Percentiles rank a stretch among this genome's conserved stretches.
These are phyloP conservation scores for Trametes versicolor DNA, from an alignment of 1,284 basidiomycete genomes.

Conservation along the genomic window DNA sequence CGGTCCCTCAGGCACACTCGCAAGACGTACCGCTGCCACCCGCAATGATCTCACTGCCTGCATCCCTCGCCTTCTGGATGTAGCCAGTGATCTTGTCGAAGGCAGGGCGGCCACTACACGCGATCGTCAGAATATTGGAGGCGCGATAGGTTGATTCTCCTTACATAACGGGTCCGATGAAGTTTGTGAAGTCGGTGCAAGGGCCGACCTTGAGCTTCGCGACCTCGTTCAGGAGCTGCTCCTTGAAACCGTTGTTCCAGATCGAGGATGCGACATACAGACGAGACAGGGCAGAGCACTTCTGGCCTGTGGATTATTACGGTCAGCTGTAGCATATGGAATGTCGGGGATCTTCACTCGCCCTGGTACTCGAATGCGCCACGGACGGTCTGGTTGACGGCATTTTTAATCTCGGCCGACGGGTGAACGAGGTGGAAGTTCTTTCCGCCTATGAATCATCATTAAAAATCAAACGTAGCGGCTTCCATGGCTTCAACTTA, in stretches of 20 bases:
- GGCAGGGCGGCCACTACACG: conserved; percentile 74
- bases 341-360: conserved; percentile 35
- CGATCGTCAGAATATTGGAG: background rate
- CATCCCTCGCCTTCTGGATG: conserved; percentile 89
- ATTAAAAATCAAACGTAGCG: background rate
- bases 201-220: conserved; percentile 89
- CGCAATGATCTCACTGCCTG: conserved; percentile 88
- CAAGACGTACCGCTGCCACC: conserved; percentile 77
- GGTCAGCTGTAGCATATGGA: background rate
- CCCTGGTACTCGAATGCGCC: conserved; percentile 98
- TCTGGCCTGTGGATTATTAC: conserved; percentile 70
- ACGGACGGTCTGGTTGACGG: conserved; percentile 90
- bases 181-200: conserved; percentile 84
- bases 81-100: conserved; percentile 91
- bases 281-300: conserved; percentile 95
- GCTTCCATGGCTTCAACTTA: conserved; percentile 28
- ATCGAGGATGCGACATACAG: conserved; percentile 89
- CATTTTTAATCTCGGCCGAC: conserved; percentile 88
- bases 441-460: conserved; percentile 76
- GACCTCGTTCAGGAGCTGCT: conserved; percentile 79
- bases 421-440: conserved; percentile 97
- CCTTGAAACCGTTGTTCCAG: conserved; percentile 92
- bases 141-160: conserved; percentile 33
- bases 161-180: conserved; percentile 96
- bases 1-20: background rate